phyloP scores from a whole-genome alignment of 2,329 filamentous ascomycete genomes.

The Chaetomium sp. region DNA sequence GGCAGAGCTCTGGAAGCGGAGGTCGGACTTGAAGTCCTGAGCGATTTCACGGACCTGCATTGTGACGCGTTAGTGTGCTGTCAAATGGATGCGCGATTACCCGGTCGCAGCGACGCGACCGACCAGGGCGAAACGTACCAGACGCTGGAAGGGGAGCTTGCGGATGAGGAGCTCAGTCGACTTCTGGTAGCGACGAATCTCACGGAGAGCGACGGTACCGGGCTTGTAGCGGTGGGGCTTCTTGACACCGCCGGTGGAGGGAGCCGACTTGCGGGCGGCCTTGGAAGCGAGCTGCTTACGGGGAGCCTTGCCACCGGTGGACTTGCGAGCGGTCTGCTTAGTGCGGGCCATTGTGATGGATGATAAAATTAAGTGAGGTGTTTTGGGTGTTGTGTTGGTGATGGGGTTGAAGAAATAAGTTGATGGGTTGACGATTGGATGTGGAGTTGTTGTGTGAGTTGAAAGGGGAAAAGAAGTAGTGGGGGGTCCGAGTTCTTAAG shows the following conservation, averaged over 20 bases:
- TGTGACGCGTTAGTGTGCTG: constrained; percentile 32
- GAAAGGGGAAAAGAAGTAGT: constrained; percentile 45
- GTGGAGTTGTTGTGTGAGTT: constrained; percentile 42
- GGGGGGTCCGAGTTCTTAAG: constrained; percentile 49
- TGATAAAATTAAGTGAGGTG: constrained; percentile 18
- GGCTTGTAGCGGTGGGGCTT: constrained; percentile 91
- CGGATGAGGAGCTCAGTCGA: constrained; percentile 93
- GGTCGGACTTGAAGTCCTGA: constrained; percentile 91
- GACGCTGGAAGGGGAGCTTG: constrained; percentile 96
- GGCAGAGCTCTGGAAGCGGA: constrained; percentile 97
- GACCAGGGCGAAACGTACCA: constrained; percentile 57
- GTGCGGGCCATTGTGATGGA: constrained; percentile 61
- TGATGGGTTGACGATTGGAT: constrained; percentile 39
- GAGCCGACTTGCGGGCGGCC: constrained; percentile 97
- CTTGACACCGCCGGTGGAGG: constrained; percentile 96
- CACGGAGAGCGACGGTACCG: constrained; percentile 94
- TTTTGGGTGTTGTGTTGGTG: constrained; percentile 34
- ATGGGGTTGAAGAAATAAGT: constrained; percentile 35
- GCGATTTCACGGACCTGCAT: constrained; percentile 84
- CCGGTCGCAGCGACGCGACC: constrained; percentile 18
- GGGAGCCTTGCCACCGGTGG: constrained; percentile 76
- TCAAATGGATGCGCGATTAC: constrained; percentile 21
- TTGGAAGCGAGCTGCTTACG: constrained; percentile 99
- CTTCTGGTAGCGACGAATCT: constrained; percentile 98
- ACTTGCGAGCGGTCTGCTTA: constrained; percentile 73